Conservation (phyloP, 1,139 yeast genomes). For the Suhomyces coccinellae region DNA sequence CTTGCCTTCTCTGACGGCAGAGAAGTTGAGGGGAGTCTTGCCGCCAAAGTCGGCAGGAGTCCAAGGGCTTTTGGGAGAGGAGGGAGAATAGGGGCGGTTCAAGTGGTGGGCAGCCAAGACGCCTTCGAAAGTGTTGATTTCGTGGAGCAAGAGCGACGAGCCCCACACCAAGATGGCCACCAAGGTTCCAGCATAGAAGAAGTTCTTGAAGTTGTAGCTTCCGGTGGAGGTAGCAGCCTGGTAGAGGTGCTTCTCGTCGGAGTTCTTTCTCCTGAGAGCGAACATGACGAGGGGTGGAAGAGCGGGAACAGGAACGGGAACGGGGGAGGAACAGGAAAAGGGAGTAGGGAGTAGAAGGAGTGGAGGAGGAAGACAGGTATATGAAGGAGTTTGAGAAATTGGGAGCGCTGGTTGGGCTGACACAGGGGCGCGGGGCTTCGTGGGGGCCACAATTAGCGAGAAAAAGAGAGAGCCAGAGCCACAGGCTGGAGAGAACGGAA, state of each 20-base stretch:
- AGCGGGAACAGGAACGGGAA: neutral
- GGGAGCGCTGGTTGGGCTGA: neutral
- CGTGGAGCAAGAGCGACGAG: slow-evolving; percentile 31
- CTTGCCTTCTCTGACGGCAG: slow-evolving; percentile 46
- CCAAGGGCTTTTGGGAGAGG: neutral
- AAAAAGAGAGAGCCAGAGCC: neutral
- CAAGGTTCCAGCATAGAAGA: slow-evolving; percentile 25
- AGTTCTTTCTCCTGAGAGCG: slow-evolving; percentile 16
- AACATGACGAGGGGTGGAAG: neutral
- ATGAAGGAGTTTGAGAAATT: neutral
- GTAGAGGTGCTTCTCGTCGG: slow-evolving; percentile 14
- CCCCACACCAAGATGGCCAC: slow-evolving; percentile 42
- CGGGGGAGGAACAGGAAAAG: neutral
- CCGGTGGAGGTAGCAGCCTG: slow-evolving; percentile 3
- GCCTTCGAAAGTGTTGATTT: slow-evolving; percentile 24
- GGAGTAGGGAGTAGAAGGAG: neutral
- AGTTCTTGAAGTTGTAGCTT: slow-evolving; percentile 14
- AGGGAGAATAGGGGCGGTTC: neutral
- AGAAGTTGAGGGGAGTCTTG: slow-evolving; percentile 32
- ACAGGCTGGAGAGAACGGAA: too few relatives aligned
- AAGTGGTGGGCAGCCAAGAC: neutral
- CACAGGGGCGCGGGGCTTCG: neutral
- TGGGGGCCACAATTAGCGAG: neutral
- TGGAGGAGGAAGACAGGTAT: neutral
- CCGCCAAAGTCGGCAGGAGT: slow-evolving; percentile 19